Conservation (phyloP, 2,329 filamentous ascomycete genomes). For the Cordyceps pruinosa region DNA sequence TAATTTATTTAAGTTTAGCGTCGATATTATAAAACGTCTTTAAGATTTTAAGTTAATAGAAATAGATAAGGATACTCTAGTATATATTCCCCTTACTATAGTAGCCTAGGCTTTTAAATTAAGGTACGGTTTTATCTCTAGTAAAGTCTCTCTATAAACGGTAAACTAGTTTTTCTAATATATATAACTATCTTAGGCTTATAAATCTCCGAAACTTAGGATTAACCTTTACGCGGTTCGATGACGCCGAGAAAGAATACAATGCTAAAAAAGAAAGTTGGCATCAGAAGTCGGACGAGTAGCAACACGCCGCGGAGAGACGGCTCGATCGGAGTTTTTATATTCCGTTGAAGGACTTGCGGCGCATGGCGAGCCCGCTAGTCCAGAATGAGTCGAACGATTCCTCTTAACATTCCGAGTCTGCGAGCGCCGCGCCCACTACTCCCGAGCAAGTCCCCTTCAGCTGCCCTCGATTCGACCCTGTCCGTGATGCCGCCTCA, state of each 20-base stretch:
- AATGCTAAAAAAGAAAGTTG: too few relatives aligned
- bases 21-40: background rate
- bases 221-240: background rate
- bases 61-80: background rate
- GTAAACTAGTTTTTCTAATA: background rate
- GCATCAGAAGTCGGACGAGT: too few relatives aligned
- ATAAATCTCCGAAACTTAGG: background rate
- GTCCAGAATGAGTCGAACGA: background rate
- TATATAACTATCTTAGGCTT: background rate
- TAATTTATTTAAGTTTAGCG: background rate
- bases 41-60: background rate
- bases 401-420: background rate
- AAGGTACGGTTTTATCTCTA: background rate
- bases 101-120: background rate
- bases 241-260: too few relatives aligned
- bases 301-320: too few relatives aligned
- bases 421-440: background rate
- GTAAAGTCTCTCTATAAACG: background rate
- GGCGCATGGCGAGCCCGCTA: background rate
- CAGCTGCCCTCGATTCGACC: background rate
- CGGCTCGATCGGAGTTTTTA: background rate
- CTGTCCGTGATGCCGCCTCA: background rate
- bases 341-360: background rate
- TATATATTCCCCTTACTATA: background rate
- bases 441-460: background rate